These are phyloP conservation scores for Alternaria gaisen DNA, from an alignment of 2,329 filamentous ascomycete species.

Conservation along the genomic window DNA sequence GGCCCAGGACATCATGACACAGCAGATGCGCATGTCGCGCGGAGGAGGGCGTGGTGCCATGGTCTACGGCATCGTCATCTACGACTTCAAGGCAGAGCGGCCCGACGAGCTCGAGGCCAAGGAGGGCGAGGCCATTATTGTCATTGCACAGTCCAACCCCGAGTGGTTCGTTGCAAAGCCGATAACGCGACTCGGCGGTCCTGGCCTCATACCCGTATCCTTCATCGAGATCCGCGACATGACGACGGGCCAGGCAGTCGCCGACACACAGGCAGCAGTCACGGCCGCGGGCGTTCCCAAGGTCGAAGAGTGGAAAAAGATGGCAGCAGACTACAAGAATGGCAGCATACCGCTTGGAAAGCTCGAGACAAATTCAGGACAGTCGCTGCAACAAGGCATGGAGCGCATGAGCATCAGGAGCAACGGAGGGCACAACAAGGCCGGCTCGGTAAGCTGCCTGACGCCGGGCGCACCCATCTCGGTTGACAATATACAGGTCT, in stretches of 20 bases:
- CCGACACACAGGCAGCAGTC: slow-evolving; percentile 85
- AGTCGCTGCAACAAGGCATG: slow-evolving; percentile 65
- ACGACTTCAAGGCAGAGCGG: slow-evolving; percentile 93
- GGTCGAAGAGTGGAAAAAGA: slow-evolving; percentile 99
- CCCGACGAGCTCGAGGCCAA: slow-evolving; percentile 97
- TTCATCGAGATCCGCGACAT: slow-evolving; percentile 98
- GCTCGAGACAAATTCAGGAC: slow-evolving; percentile 68
- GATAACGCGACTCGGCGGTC: slow-evolving; percentile 95
- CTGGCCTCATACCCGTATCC: slow-evolving; percentile 92
- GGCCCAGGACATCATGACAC: slow-evolving; percentile 39
- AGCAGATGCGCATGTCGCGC: slow-evolving; percentile 50
- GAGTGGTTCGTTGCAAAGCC: slow-evolving; percentile 99
- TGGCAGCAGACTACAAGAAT: slow-evolving; percentile 99
- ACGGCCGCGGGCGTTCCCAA: slow-evolving; percentile 87
- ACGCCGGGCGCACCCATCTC: slow-evolving; percentile 7
- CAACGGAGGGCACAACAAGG: slow-evolving; percentile 40
- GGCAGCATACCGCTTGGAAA: slow-evolving; percentile 96
- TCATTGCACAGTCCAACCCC: slow-evolving; percentile 97
- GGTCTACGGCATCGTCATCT: slow-evolving; percentile 97
- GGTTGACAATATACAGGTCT: slow-evolving; percentile 29
- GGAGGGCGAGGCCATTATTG: slow-evolving; percentile 94
- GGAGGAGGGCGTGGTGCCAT: slow-evolving; percentile 74
- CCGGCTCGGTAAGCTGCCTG: slow-evolving; percentile 41
- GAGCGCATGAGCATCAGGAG: slow-evolving; percentile 77
- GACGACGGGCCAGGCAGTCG: slow-evolving; percentile 81